Evolutionary conservation across 2,329 filamentous ascomycete species (phyloP), one percentile per base, ranked within the genome.

Genomic region (Zymoseptoria pseudotritici): DNA sequence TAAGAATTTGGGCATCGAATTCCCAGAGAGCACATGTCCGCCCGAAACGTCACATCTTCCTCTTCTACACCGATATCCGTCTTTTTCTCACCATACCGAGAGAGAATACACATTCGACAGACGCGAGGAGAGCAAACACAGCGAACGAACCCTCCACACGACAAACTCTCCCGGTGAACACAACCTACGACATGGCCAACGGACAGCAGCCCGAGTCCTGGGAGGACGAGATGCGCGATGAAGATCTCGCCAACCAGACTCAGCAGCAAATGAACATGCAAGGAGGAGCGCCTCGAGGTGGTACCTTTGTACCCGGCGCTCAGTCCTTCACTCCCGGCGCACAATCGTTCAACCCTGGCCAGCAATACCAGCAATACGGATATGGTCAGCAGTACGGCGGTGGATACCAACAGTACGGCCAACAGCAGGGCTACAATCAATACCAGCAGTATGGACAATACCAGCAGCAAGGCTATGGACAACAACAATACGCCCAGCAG

Each of bases 171-270:
- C 36, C 2, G 13, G 13, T 2, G 36, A 17, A n/a, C 36, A 46
- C 36, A 17, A 46, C 7, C 36, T 7, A n/a, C n/a, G 13, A 53
- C 53, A 70, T 70, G 68, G 65, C 68, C 55, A 67, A 69, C 65
- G 59, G 60, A 58, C 66, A 64, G 56, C 59, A 59, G 52, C 65
- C 68, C 50, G 71, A 96, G 76, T 96, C 91, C 64, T 97, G 94
- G 90, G 92, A 97, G 79, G 72, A 75, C 62, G 72, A 71, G 58
- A 72, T 73, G 66, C 58, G 61, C 46, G 74, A 76, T 66, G 68
- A 74, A 53, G 67, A 72, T 52, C 70, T 75, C 60, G 67, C 73
- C 54, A 67, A 71, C 54, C 74, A 75, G 67, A 69, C 74, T 6
- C 73, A 74, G 63, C 73, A 73, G 61, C 68, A 70, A 52, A 62